Conservation (phyloP, 2,329 filamentous ascomycete species). For the Zymoseptoria crescenta region DNA sequence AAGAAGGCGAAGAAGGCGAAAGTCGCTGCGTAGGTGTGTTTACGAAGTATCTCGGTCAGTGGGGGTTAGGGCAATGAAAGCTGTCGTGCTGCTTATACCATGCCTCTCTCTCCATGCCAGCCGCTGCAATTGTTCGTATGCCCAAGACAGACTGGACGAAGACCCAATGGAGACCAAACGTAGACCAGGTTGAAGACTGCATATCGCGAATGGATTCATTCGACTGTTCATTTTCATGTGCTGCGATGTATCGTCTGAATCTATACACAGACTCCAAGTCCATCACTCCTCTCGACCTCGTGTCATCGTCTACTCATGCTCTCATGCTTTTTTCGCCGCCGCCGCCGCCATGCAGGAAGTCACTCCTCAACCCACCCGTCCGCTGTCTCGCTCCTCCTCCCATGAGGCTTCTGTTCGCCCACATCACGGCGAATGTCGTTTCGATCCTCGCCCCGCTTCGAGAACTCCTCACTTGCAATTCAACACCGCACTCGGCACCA, state of each 20-base stretch:
- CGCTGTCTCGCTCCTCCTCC: no score
- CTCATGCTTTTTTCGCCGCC: neutral
- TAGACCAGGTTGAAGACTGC: neutral
- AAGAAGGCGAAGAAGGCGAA: constrained; percentile 15
- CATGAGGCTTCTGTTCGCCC: neutral
- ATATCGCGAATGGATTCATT: neutral
- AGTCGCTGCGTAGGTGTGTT: neutral
- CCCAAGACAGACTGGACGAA: no score
- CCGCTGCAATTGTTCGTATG: no score
- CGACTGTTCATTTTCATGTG: neutral
- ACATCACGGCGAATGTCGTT: neutral
- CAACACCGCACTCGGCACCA: constrained; percentile 84
- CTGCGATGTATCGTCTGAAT: neutral
- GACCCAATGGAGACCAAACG: no score
- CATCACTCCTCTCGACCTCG: neutral
- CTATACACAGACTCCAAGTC: neutral
- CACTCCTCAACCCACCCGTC: neutral
- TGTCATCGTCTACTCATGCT: neutral
- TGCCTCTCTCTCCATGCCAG: no score
- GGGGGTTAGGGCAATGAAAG: no score
- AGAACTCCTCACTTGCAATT: neutral
- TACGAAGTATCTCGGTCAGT: no score
- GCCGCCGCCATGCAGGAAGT: neutral
- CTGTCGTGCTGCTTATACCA: no score
- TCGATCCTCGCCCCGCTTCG: neutral